phyloP scores from a whole-genome alignment of 352 stramenopile genomes.

The Globisporangium apiculatum region DNA sequence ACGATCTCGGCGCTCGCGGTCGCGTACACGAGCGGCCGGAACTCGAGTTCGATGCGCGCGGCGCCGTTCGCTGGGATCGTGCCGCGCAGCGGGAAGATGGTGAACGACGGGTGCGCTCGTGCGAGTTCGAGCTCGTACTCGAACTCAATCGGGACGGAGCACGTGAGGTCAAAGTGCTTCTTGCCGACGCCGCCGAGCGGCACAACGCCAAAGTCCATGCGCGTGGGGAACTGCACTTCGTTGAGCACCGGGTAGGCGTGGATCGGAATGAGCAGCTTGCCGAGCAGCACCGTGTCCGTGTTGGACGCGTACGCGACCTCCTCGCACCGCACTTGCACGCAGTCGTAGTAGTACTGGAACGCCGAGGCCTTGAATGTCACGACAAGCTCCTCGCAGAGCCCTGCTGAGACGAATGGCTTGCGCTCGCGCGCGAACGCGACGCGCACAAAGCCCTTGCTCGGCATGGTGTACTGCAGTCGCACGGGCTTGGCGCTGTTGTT shows the following conservation, averaged over 20 bases:
- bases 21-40: conserved; percentile 52
- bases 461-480: conserved; percentile 64
- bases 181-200: conserved; percentile 35
- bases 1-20: conserved; percentile 62
- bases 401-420: conserved; percentile 61
- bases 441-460: conserved; percentile 40
- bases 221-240: conserved; percentile 56
- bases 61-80: conserved; percentile 62
- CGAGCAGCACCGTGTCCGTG: conserved; percentile 23
- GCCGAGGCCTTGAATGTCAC: conserved; percentile 62
- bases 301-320: conserved; percentile 65
- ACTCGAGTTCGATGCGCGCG: conserved; percentile 67
- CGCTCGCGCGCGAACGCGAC: conserved; percentile 42
- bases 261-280: conserved; percentile 61
- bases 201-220: conserved; percentile 81
- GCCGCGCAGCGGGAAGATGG: conserved; percentile 58
- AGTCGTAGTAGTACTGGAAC: conserved; percentile 90
- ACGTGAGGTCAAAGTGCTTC: conserved; percentile 40
- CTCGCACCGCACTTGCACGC: conserved; percentile 65
- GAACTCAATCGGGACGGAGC: conserved; percentile 84
- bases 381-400: conserved; percentile 68
- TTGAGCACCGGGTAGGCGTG: conserved; percentile 87
- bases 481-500: conserved; percentile 73
- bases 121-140: conserved; percentile 73
- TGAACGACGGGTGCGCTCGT: conserved; percentile 69